Percentiles rank a stretch among this genome's conserved stretches.
These are phyloP conservation scores for Nepenthes gracilis DNA, from an alignment of 148 eudicot genomes.

Conservation along the genomic window DNA sequence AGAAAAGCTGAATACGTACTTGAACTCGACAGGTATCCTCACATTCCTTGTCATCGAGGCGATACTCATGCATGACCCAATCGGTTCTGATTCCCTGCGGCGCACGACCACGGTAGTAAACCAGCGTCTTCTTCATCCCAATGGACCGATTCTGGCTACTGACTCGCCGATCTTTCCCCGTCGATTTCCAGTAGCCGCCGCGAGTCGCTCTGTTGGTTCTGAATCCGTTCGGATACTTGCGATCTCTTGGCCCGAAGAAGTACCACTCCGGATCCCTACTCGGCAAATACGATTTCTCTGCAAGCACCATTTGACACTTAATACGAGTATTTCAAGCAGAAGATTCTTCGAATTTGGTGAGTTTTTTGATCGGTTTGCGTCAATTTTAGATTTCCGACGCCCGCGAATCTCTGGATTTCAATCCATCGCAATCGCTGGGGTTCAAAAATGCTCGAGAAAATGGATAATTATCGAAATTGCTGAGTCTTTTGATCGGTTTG, in stretches of 20 bases:
- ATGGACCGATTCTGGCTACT: slow-evolving; percentile 37
- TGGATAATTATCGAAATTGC: not conserved
- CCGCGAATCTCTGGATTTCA: too few species aligned
- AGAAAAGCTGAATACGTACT: slow-evolving; percentile 14
- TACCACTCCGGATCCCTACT: slow-evolving; percentile 82
- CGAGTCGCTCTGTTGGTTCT: slow-evolving; percentile 65
- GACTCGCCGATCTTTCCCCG: slow-evolving; percentile 62
- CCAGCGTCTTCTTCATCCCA: slow-evolving; percentile 41
- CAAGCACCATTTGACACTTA: not conserved
- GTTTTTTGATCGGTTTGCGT: too few species aligned
- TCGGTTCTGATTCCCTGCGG: slow-evolving; percentile 37
- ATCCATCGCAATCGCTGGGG: not conserved
- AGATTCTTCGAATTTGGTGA: too few species aligned
- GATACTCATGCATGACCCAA: slow-evolving; percentile 45
- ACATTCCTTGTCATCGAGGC: slow-evolving; percentile 44
- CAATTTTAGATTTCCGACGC: too few species aligned
- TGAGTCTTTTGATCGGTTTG: too few species aligned
- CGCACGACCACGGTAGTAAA: slow-evolving; percentile 34
- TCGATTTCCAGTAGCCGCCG: slow-evolving; percentile 79
- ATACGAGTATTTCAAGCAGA: too few species aligned
- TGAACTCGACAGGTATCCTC: slow-evolving; percentile 43
- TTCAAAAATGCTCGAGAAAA: not conserved
- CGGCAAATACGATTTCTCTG: slow-evolving; percentile 67
- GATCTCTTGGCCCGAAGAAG: slow-evolving; percentile 66
- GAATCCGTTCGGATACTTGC: slow-evolving; percentile 72